A percentile compares a stretch with the other conserved stretches of the same genome.
phyloP scores from a whole-genome alignment of 805 yeast genomes.

The Kluyveromyces aestuarii region DNA sequence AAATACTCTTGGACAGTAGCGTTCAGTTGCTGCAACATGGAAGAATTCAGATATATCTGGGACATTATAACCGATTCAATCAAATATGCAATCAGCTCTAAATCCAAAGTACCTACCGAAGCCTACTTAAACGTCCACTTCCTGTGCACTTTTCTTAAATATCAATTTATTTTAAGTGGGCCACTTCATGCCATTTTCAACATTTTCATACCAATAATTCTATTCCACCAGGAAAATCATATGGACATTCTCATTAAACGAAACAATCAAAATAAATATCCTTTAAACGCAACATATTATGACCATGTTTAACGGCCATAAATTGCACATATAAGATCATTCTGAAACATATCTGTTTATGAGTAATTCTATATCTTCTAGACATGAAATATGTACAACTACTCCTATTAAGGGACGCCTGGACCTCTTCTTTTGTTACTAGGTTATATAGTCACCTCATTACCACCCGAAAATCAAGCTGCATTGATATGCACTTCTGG shows the following conservation, averaged over 20 bases:
- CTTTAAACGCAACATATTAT: neutral
- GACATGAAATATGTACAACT: neutral
- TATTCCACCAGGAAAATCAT: no score
- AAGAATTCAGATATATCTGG: slow-evolving; percentile 17
- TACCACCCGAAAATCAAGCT: neutral
- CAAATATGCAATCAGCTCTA: neutral
- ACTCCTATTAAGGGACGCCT: no score
- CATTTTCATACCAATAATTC: no score
- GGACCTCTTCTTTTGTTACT: no score
- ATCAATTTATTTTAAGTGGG: neutral
- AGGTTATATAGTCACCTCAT: neutral
- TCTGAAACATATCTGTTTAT: neutral
- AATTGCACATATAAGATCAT: no score
- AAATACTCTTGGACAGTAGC: slow-evolving; percentile 21
- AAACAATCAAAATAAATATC: neutral
- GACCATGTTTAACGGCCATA: no score
- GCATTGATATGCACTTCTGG: slow-evolving; percentile 84
- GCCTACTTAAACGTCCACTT: no score
- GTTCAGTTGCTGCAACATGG: slow-evolving; percentile 22
- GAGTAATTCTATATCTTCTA: neutral
- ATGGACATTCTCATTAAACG: no score
- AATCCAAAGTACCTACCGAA: neutral
- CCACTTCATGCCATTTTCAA: no score
- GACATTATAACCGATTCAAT: slow-evolving; percentile 9
- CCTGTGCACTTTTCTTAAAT: no score